A percentile compares a stretch with the other conserved stretches of the same genome.
Conservation (phyloP, 371 early-diverging fungal genomes). For the Lichtheimia hyalospora region DNA sequence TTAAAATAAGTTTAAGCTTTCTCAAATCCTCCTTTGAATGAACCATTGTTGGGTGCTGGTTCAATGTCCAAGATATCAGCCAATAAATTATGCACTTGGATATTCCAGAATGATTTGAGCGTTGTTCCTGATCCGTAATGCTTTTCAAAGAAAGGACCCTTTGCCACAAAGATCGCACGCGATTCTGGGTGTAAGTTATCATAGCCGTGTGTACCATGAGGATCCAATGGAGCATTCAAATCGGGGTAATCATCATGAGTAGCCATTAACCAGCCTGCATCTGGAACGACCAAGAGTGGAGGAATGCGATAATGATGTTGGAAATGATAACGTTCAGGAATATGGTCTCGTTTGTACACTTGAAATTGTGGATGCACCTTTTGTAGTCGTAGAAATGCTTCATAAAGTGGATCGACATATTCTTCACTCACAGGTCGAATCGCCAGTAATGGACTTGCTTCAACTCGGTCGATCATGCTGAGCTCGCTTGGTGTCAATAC, state of each 20-base stretch:
- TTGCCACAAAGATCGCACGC: conserved; percentile 86
- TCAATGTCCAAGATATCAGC: conserved; percentile 37
- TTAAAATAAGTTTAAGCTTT: too few relatives aligned
- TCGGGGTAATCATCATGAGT: conserved; percentile 40
- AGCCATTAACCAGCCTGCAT: conserved; percentile 62
- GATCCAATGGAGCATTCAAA: conserved; percentile 20
- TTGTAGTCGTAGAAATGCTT: conserved; percentile 33
- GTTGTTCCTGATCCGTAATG: conserved; percentile 8
- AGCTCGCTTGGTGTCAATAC: conserved; percentile 34
- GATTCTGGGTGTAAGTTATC: conserved; percentile 77
- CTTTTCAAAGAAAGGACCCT: conserved; percentile 70
- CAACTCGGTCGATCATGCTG: conserved; percentile 28
- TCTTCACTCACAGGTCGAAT: conserved; percentile 38
- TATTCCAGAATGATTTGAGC: conserved; percentile 40
- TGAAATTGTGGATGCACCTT: conserved; percentile 43
- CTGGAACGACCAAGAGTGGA: conserved; percentile 74
- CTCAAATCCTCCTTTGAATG: conserved; percentile 24
- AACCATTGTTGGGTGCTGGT: conserved; percentile 43
- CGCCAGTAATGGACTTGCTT: conserved; percentile 37
- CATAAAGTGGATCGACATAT: conserved; percentile 30
- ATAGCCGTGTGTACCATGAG: conserved; percentile 86
- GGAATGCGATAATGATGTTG: conserved; percentile 61
- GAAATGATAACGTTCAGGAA: conserved; percentile 69
- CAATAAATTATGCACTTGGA: conserved; percentile 42
- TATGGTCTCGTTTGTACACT: conserved; percentile 62